A percentile compares a stretch with the other conserved stretches of the same genome.
Conservation (phyloP, 108 stramenopile species). For the Mediolabrus comicus region DNA sequence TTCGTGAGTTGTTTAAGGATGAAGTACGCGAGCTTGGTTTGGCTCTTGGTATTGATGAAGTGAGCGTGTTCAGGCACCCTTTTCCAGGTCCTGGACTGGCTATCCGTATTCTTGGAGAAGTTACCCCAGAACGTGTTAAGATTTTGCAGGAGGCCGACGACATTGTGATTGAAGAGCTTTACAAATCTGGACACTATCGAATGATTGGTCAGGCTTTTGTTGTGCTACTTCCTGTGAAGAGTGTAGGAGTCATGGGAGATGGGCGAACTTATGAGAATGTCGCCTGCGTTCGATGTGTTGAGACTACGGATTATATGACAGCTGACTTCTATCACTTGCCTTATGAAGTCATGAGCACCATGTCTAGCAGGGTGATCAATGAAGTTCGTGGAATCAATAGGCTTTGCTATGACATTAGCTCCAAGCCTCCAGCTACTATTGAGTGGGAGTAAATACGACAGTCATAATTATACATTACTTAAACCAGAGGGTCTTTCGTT, state of each 20-base stretch:
- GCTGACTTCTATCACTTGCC: slow-evolving; percentile 98
- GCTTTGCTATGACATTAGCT: slow-evolving; percentile 97
- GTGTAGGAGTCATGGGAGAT: slow-evolving; percentile 99
- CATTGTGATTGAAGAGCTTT: slow-evolving; percentile 94
- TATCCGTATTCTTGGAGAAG: slow-evolving; percentile 93
- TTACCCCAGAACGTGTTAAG: slow-evolving; percentile 85
- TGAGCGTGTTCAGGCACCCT: slow-evolving; percentile 96
- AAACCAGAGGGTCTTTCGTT: slow-evolving; percentile 1
- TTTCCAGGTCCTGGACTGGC: slow-evolving; percentile 99
- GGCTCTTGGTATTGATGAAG: slow-evolving; percentile 94
- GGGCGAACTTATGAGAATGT: slow-evolving; percentile 94
- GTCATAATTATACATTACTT: background rate
- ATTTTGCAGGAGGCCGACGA: slow-evolving; percentile 95
- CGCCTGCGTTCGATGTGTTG: slow-evolving; percentile 90
- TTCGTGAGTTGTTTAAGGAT: slow-evolving; percentile 98
- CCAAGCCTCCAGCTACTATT: slow-evolving; percentile 99
- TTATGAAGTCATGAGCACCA: slow-evolving; percentile 91
- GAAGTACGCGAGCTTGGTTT: slow-evolving; percentile 92
- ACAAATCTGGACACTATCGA: slow-evolving; percentile 88
- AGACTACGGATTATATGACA: slow-evolving; percentile 99
- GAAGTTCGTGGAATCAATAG: slow-evolving; percentile 97
- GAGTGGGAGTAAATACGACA: slow-evolving; percentile 94
- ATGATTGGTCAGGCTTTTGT: slow-evolving; percentile 98
- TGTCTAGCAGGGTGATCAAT: slow-evolving; percentile 96
- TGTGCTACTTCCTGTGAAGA: slow-evolving; percentile 93